A percentile compares a stretch with the other conserved stretches of the same genome.
These are phyloP conservation scores for Forsythia suspensa DNA, from an alignment of 257 asterid genomes.

Conservation along the genomic window DNA sequence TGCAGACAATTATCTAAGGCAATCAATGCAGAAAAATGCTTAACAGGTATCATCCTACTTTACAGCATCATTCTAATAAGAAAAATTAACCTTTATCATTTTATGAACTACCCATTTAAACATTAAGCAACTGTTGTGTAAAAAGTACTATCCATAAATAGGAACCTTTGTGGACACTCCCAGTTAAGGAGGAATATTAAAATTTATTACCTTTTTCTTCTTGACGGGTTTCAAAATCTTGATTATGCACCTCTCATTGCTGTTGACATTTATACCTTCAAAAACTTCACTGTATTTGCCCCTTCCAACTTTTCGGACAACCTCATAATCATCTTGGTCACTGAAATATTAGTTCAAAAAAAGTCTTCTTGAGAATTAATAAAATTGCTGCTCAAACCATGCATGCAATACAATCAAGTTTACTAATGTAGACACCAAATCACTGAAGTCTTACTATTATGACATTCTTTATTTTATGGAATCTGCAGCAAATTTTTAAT, in stretches of 20 bases:
- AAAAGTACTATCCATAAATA: neutral
- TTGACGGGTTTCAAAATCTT: constrained; percentile 96
- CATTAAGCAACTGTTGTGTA: constrained; percentile 1
- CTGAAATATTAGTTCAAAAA: constrained; percentile 40
- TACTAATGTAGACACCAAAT: constrained; percentile 3
- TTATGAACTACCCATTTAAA: neutral
- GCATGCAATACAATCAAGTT: constrained; percentile 10
- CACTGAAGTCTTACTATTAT: neutral
- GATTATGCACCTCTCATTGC: constrained; percentile 78
- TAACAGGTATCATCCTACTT: neutral
- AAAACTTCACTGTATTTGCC: constrained; percentile 97
- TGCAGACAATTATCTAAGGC: constrained; percentile 13
- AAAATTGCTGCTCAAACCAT: neutral
- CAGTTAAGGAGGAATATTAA: neutral
- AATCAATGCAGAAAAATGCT: neutral
- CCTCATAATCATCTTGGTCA: constrained; percentile 90
- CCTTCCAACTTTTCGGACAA: constrained; percentile 94
- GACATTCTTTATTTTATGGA: neutral
- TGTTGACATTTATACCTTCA: constrained; percentile 86
- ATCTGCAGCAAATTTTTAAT: neutral
- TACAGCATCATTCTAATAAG: neutral
- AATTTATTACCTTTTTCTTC: constrained; percentile 75
- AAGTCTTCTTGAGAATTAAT: constrained; percentile 11
- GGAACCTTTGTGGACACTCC: neutral
- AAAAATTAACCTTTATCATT: neutral